These are phyloP conservation scores for Rubia balearica DNA, from an alignment of 305 asterid genomes.

Conservation along the genomic window DNA sequence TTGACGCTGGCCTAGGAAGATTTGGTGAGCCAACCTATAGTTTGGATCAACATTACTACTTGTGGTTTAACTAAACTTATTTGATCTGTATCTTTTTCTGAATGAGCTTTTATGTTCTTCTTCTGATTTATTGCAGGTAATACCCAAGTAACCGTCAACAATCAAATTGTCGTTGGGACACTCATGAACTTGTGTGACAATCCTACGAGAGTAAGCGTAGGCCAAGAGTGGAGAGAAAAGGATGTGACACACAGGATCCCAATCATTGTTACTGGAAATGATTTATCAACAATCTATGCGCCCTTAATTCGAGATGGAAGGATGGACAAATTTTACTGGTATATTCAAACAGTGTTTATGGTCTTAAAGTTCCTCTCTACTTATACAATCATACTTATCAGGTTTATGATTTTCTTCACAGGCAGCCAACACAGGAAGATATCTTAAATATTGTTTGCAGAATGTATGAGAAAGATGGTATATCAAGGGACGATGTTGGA, in stretches of 20 bases:
- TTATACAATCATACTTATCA: not conserved
- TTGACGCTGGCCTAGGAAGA: conserved; percentile 96
- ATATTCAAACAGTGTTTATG: not conserved
- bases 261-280: conserved; percentile 84
- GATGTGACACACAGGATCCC: conserved; percentile 73
- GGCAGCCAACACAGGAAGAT: conserved; percentile 94
- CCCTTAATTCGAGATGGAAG: conserved; percentile 91
- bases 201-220: conserved; percentile 88
- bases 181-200: conserved; percentile 84
- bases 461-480: conserved; percentile 90
- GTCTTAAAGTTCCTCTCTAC: not conserved
- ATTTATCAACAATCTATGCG: conserved; percentile 72
- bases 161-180: conserved; percentile 86
- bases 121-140: conserved; percentile 42
- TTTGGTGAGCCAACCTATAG: conserved; percentile 51
- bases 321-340: conserved; percentile 97
- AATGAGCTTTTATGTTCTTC: conserved; percentile 7
- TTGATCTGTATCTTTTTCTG: conserved; percentile 8
- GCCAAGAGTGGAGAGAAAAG: conserved; percentile 81
- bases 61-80: not conserved
- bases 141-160: conserved; percentile 92
- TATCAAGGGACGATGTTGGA: conserved; percentile 53
- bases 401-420: conserved; percentile 26
- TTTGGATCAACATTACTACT: not conserved
- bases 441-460: conserved; percentile 67